Evolutionary conservation across 805 yeast genomes (phyloP).

Genomic region (Clavispora phyllophila): DNA sequence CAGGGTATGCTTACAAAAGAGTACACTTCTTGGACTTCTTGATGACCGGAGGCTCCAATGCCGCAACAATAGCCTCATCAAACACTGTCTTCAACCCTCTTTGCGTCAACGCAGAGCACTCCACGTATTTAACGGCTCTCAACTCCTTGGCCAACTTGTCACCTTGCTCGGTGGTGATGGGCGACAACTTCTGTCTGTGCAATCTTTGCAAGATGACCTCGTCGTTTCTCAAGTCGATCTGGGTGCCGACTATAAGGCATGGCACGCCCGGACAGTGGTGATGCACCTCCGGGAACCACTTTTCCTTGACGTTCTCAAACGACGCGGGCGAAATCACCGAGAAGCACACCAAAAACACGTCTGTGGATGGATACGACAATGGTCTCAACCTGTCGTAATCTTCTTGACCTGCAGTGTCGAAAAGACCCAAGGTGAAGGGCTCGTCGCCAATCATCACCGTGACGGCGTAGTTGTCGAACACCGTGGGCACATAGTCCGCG

Average conservation of each 20-base stretch:
- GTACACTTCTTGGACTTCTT: conserved; percentile 79
- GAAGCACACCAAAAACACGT: conserved; percentile 92
- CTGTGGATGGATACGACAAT: conserved; percentile 93
- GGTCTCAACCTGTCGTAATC: conserved; percentile 98
- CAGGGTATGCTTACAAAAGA: conserved; percentile 48
- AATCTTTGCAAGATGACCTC: conserved; percentile 85
- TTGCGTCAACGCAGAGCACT: conserved; percentile 96
- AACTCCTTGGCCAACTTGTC: conserved; percentile 89
- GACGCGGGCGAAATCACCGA: conserved; percentile 96
- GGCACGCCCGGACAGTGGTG: conserved; percentile 99
- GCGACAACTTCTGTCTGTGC: conserved; percentile 83
- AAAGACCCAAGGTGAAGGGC: conserved; percentile 94
- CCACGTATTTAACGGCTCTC: conserved; percentile 94
- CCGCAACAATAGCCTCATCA: conserved; percentile 98
- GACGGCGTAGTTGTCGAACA: conserved; percentile 91
- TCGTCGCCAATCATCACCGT: conserved; percentile 97
- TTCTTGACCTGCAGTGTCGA: conserved; percentile 99
- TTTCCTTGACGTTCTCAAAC: conserved; percentile 95
- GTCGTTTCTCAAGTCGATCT: conserved; percentile 90
- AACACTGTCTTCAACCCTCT: conserved; percentile 96
- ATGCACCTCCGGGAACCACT: conserved; percentile 96
- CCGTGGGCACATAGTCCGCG: conserved; percentile 98
- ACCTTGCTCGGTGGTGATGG: conserved; percentile 83
- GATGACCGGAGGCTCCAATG: conserved; percentile 92
- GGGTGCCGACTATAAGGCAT: conserved; percentile 94